These are phyloP conservation scores for Hyphodiscus hymeniophilus DNA, from an alignment of 495 filamentous ascomycete species.

Conservation along the genomic window DNA sequence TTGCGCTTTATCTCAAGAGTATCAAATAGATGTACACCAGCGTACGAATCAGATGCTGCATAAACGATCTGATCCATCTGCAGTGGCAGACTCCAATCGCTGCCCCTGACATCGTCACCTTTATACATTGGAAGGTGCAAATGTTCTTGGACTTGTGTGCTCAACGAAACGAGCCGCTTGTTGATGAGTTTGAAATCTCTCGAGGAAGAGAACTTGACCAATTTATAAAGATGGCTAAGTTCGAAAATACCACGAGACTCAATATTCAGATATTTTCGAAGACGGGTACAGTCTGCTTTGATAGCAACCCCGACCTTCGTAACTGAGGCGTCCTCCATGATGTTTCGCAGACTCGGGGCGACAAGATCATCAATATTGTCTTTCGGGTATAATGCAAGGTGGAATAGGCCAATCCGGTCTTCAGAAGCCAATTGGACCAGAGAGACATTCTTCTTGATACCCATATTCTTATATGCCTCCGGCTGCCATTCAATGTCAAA, in stretches of 20 bases:
- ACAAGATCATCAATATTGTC: conserved; percentile 49
- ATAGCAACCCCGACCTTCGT: conserved; percentile 73
- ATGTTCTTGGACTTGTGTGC: conserved; percentile 59
- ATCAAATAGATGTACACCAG: conserved; percentile 64
- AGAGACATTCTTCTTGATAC: conserved; percentile 57
- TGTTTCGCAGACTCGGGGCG: conserved; percentile 54
- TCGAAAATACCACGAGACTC: conserved; percentile 62
- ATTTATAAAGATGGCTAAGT: conserved; percentile 68
- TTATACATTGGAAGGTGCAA: conserved; percentile 73
- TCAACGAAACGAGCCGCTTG: conserved; percentile 56
- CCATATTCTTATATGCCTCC: conserved; percentile 33
- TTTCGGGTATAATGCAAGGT: conserved; percentile 53
- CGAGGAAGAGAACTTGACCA: conserved; percentile 52
- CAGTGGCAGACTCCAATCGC: conserved; percentile 62
- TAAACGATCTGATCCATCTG: conserved; percentile 64
- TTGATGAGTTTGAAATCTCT: conserved; percentile 49
- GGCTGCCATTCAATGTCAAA: conserved; percentile 83
- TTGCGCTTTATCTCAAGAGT: conserved; percentile 57
- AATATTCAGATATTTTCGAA: conserved; percentile 58
- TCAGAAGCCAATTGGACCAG: conserved; percentile 75
- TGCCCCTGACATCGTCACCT: conserved; percentile 56
- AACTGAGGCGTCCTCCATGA: conserved; percentile 63
- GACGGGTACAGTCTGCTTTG: conserved; percentile 62
- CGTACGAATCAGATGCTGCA: conserved; percentile 78
- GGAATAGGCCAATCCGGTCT: conserved; percentile 73